Evolutionary conservation across 805 yeast genomes (phyloP).

Genomic region (Barnettozyma pratensis): DNA sequence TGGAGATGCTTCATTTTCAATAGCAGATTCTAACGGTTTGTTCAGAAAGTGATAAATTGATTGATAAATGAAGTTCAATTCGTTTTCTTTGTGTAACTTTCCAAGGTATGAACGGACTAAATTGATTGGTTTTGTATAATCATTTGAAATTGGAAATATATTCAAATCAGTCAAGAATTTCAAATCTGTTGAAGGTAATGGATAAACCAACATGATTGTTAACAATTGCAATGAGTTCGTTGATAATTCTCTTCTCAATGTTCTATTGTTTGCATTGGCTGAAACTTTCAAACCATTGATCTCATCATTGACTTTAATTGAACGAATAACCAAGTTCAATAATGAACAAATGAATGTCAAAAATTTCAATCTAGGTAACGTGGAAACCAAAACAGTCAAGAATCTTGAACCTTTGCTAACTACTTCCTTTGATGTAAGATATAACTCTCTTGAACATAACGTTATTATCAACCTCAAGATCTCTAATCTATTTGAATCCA

Average conservation of each 20-base stretch:
- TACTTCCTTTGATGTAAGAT: constrained; percentile 37
- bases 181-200: constrained; percentile 46
- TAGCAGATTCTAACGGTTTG: constrained; percentile 36
- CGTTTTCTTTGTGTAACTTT: constrained; percentile 48
- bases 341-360: constrained; percentile 62
- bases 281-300: constrained; percentile 39
- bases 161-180: constrained; percentile 32
- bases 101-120: constrained; percentile 47
- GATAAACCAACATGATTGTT: constrained; percentile 55
- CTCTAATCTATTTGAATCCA: constrained; percentile 66
- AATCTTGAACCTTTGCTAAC: constrained; percentile 55
- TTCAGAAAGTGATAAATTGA: constrained; percentile 45
- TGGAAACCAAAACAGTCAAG: constrained; percentile 48
- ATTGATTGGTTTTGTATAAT: constrained; percentile 36
- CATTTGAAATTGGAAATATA: constrained; percentile 18
- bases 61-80: constrained; percentile 43
- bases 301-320: constrained; percentile 33
- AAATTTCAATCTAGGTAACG: constrained; percentile 42
- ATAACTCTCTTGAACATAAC: constrained; percentile 58
- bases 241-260: constrained; percentile 40
- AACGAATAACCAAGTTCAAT: constrained; percentile 55
- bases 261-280: constrained; percentile 19
- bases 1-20: constrained; percentile 34
- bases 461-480: constrained; percentile 56
- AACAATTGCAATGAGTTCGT: constrained; percentile 59